Conservation (phyloP, 169 alveolate species). For the Babesia divergens region DNA sequence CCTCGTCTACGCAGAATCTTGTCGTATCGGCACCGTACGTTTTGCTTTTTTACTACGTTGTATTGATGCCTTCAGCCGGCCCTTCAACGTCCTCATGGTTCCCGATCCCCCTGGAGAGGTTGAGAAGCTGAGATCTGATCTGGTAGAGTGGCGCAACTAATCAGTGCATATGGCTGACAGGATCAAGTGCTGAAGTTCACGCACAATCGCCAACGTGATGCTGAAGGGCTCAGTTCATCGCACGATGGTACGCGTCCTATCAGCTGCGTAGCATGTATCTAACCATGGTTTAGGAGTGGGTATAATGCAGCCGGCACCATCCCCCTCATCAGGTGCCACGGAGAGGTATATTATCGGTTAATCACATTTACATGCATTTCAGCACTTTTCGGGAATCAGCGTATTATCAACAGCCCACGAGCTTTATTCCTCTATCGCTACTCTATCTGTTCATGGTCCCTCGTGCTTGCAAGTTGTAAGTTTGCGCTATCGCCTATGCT, state of each 20-base stretch:
- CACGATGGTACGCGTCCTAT: not conserved
- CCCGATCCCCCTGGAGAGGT: constrained; percentile 15
- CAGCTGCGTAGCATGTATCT: too few species aligned
- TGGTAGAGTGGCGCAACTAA: not conserved
- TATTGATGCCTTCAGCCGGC: not conserved
- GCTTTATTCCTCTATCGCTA: constrained; percentile 13
- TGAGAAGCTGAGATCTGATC: constrained; percentile 21
- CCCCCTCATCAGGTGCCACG: not conserved
- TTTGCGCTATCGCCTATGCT: not conserved
- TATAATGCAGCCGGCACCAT: not conserved
- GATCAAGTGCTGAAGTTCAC: constrained; percentile 12
- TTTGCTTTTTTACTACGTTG: not conserved
- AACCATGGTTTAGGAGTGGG: not conserved
- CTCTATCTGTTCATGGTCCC: constrained; percentile 43
- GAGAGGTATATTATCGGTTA: not conserved
- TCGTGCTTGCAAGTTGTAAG: constrained; percentile 49
- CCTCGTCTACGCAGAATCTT: constrained; percentile 15
- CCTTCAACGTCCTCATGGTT: constrained; percentile 21
- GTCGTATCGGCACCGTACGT: constrained; percentile 22
- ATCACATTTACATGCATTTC: too few species aligned
- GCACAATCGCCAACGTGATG: constrained; percentile 1
- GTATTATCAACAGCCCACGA: constrained; percentile 30
- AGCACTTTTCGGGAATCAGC: not conserved
- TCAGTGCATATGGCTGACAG: not conserved
- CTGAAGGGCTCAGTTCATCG: not conserved